Conservation (phyloP, 2,329 filamentous ascomycete genomes). For the Xylariales sp. region DNA sequence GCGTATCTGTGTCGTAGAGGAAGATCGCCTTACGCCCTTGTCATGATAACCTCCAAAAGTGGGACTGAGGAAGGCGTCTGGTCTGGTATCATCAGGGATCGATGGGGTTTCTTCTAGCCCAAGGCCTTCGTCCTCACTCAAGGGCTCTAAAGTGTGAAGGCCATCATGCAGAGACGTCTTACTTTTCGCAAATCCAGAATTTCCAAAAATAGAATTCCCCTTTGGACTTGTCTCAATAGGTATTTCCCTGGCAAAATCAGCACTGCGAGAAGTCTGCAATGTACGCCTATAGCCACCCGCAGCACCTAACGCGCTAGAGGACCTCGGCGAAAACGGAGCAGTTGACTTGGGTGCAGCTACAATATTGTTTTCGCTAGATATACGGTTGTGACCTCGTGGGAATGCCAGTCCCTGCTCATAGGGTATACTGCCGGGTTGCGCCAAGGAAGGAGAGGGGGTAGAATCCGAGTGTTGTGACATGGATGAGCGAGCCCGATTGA, state of each 20-base stretch:
- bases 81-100: conserved; percentile 24
- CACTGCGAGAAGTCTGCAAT: conserved; percentile 37
- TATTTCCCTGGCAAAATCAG: conserved; percentile 32
- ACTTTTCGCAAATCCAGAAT: conserved; percentile 15
- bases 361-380: conserved; percentile 57
- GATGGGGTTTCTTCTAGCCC: too few relatives aligned
- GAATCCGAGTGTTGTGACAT: conserved; percentile 40
- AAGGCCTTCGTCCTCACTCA: conserved; percentile 48
- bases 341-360: conserved; percentile 35
- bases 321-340: conserved; percentile 45
- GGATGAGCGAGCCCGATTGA: conserved; percentile 71
- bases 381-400: conserved; percentile 49
- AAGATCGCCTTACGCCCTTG: conserved; percentile 55
- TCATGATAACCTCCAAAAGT: conserved; percentile 37
- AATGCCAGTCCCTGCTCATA: too few relatives aligned
- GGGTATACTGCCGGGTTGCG: too few relatives aligned
- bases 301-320: conserved; percentile 59
- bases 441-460: conserved; percentile 47
- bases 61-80: conserved; percentile 39
- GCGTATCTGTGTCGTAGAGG: conserved; percentile 69
- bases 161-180: conserved; percentile 34
- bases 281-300: conserved; percentile 55
- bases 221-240: conserved; percentile 21
- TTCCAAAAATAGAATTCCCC: conserved; percentile 16
- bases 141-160: conserved; percentile 44